phyloP scores from a whole-genome alignment of 371 early-diverging fungal genomes.

The Rhizopus microsporus region DNA sequence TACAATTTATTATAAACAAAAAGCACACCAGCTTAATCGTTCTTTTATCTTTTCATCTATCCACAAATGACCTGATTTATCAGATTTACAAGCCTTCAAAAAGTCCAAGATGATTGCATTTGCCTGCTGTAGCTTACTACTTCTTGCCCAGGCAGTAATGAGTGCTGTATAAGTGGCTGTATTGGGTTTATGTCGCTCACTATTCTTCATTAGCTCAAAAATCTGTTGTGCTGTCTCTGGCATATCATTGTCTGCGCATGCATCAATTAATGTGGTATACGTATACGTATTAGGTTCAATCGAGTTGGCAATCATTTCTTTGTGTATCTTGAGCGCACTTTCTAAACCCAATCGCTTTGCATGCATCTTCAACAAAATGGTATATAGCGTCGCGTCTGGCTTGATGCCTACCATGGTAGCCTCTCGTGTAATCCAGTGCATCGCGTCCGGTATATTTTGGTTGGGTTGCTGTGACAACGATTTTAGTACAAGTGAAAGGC shows the following conservation, averaged over 20 bases:
- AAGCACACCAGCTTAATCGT: slow-evolving; percentile 8
- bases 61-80: slow-evolving; percentile 33
- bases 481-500: slow-evolving; percentile 33
- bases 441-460: slow-evolving; percentile 19
- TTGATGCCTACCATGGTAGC: slow-evolving; percentile 39
- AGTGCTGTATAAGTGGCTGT: slow-evolving; percentile 47
- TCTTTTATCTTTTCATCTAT: slow-evolving; percentile 30
- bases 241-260: slow-evolving; percentile 31
- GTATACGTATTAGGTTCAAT: slow-evolving; percentile 46
- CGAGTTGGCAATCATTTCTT: slow-evolving; percentile 36
- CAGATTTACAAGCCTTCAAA: slow-evolving; percentile 22
- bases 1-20: neutral
- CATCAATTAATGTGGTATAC: slow-evolving; percentile 42
- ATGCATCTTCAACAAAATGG: slow-evolving; percentile 39
- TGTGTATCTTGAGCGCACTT: slow-evolving; percentile 37
- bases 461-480: slow-evolving; percentile 25
- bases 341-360: slow-evolving; percentile 30
- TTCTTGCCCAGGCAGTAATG: slow-evolving; percentile 44
- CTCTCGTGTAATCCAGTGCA: slow-evolving; percentile 34
- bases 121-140: slow-evolving; percentile 31
- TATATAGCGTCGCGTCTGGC: slow-evolving; percentile 41
- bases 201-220: slow-evolving; percentile 45
- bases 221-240: slow-evolving; percentile 46
- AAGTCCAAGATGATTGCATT: slow-evolving; percentile 35
- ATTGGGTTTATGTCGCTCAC: slow-evolving; percentile 29